Conservation (phyloP, 495 filamentous ascomycete species). For the Polyplosphaeria fusca region DNA sequence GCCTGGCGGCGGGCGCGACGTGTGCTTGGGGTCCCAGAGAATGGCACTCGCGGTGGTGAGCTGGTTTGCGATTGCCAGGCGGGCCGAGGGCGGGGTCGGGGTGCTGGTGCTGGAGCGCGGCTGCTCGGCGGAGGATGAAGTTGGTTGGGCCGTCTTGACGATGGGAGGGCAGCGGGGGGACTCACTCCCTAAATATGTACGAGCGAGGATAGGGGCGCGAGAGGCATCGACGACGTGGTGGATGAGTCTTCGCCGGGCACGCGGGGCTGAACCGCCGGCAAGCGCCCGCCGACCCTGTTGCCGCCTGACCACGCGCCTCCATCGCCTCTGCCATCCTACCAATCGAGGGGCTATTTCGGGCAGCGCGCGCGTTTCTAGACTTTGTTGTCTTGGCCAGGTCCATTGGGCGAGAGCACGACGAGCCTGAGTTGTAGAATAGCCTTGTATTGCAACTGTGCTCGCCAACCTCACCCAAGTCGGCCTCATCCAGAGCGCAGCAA, state of each 20-base stretch:
- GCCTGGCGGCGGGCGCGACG: conserved; percentile 39
- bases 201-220: not conserved
- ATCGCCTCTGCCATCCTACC: not conserved
- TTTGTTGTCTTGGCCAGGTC: too few relatives aligned
- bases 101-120: conserved; percentile 19
- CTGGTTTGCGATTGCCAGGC: conserved; percentile 38
- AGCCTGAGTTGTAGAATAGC: too few relatives aligned
- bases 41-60: conserved; percentile 42
- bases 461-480: too few relatives aligned
- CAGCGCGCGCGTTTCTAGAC: not conserved
- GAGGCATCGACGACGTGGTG: not conserved
- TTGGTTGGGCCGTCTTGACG: conserved; percentile 33
- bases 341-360: not conserved
- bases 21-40: conserved; percentile 45
- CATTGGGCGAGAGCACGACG: too few relatives aligned
- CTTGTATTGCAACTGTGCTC: too few relatives aligned
- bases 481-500: too few relatives aligned
- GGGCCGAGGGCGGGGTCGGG: conserved; percentile 29
- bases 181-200: not conserved
- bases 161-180: not conserved
- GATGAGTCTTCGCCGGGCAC: conserved; percentile 6
- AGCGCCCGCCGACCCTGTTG: not conserved
- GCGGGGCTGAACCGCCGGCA: not conserved
- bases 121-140: conserved; percentile 18
- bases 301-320: conserved; percentile 18